Evolutionary conservation across 2,329 filamentous ascomycete genomes (phyloP).

Genomic region (Thermochaetoides dissita): DNA sequence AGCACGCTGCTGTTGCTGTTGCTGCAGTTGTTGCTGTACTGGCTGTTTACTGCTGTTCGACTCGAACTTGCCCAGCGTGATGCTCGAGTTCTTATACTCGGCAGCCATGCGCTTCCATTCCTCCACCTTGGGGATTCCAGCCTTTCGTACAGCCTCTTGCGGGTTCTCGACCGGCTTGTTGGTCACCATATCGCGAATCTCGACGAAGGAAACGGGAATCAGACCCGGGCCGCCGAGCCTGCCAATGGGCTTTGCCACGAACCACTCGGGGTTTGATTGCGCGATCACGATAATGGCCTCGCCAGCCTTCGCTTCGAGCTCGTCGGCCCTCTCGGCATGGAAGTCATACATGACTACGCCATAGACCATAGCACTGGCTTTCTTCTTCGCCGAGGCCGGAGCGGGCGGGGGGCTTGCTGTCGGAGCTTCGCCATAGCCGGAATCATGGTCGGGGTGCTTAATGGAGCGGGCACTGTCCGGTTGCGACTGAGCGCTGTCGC

Average conservation of each 20-base stretch:
- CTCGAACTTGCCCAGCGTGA: slow-evolving; percentile 85
- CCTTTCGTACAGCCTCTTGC: slow-evolving; percentile 69
- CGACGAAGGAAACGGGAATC: slow-evolving; percentile 92
- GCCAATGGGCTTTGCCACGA: slow-evolving; percentile 97
- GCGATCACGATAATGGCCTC: slow-evolving; percentile 98
- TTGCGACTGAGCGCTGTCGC: slow-evolving; percentile 67
- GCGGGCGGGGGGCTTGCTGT: slow-evolving; percentile 21
- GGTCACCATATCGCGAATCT: slow-evolving; percentile 86
- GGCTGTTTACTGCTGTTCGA: slow-evolving; percentile 18
- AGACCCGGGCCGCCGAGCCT: slow-evolving; percentile 87
- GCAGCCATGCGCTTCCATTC: slow-evolving; percentile 99
- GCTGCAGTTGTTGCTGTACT: slow-evolving; percentile 3
- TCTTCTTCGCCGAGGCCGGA: slow-evolving; percentile 36
- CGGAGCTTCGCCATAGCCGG: slow-evolving; percentile 60
- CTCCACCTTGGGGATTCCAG: slow-evolving; percentile 86
- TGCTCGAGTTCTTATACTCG: slow-evolving; percentile 98
- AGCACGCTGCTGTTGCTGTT: not conserved
- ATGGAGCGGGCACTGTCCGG: slow-evolving; percentile 33
- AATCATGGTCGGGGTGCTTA: slow-evolving; percentile 69
- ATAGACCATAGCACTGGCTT: slow-evolving; percentile 75
- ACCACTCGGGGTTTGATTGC: slow-evolving; percentile 97
- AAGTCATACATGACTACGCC: slow-evolving; percentile 97
- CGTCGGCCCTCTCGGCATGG: slow-evolving; percentile 84
- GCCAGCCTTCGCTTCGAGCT: slow-evolving; percentile 84
- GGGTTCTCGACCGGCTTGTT: slow-evolving; percentile 72